Percentiles rank a stretch among this genome's conserved stretches.
Conservation (phyloP, 805 yeast species). For the Suhomyces emberorum region DNA sequence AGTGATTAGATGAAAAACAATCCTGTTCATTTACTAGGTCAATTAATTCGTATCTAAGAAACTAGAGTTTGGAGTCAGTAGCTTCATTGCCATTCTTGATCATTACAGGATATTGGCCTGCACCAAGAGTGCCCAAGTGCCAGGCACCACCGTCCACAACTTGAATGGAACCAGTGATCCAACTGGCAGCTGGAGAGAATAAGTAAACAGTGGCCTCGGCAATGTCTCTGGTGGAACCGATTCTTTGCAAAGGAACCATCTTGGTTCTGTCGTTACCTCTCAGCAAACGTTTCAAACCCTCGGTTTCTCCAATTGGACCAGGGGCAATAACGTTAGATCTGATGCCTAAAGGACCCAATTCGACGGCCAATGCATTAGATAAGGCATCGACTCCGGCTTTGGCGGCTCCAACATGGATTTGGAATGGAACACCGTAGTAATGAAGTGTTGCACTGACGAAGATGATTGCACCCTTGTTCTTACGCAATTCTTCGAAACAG, state of each 20-base stretch:
- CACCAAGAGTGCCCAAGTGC: constrained; percentile 21
- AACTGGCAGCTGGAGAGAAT: constrained; percentile 25
- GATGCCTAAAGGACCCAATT: constrained; percentile 28
- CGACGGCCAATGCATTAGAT: constrained; percentile 29
- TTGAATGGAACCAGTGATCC: constrained; percentile 24
- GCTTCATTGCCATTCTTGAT: constrained; percentile 15
- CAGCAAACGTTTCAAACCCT: constrained; percentile 23
- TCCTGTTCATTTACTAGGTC: not conserved
- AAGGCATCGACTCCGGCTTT: constrained; percentile 31
- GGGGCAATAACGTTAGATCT: constrained; percentile 28
- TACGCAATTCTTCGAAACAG: constrained; percentile 33
- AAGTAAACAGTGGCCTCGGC: constrained; percentile 28
- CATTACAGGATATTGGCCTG: constrained; percentile 31
- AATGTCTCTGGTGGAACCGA: constrained; percentile 25
- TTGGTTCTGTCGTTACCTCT: constrained; percentile 7
- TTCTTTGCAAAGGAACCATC: constrained; percentile 22
- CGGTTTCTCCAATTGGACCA: constrained; percentile 27
- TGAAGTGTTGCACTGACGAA: constrained; percentile 44
- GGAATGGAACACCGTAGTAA: constrained; percentile 43
- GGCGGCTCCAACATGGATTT: constrained; percentile 28
- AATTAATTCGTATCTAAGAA: no score
- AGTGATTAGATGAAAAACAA: not conserved
- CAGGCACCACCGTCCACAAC: constrained; percentile 29
- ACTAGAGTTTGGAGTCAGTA: constrained; percentile 12
- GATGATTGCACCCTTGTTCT: constrained; percentile 34